Base-by-base conservation (phyloP, 202 grass and related monocot genomes). In the Zoysia matrella region DNA sequence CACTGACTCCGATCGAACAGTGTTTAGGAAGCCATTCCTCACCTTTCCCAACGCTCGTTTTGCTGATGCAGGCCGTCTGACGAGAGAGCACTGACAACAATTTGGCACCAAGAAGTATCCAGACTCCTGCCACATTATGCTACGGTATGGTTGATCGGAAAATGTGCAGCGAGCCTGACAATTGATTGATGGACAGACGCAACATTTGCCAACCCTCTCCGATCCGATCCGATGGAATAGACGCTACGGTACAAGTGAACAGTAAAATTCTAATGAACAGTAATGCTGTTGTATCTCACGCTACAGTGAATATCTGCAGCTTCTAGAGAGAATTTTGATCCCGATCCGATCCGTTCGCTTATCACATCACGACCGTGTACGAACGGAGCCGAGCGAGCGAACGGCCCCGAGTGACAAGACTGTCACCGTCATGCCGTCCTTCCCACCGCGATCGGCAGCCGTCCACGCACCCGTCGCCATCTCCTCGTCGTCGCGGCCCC, bases 1-100 rank as follows among this genome's bases (percentile, higher is more conserved):
- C 40, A 11, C 45, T 60, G 18, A 18, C n/a, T 71, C 47, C 66
- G 77, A 80, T 83, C 12, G 11, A 75, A 36, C 61, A n/a, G 69
- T 3, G 18, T 52, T 22, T 22, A 2, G 11, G 16, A 70, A 39
- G 57, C 44, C 56, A 49, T 36, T 39, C 13, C 4, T 50, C 4
- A 3, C 52, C 49, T 69, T 69, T 71, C 79, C 22, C 54, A 0
- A 52, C 4, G 67, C 47, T 44, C 12, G 10, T 1, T 16, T 50
- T 14, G 2, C 18, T 6, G 48, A 15, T 5, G 52, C 11, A 5
- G 30, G 42, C 66, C 10, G 15, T 36, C 50, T 71, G 68, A 61
- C 55, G 1, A 42, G 46, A 78, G 30, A 13, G 0, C 18, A 44
- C n/a, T 18, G 8, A 5, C n/a, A 58, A 10, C 58, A 14, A 7